phyloP scores from a whole-genome alignment of 768 basidiomycete genomes.

The Lactifluus pinguis region DNA sequence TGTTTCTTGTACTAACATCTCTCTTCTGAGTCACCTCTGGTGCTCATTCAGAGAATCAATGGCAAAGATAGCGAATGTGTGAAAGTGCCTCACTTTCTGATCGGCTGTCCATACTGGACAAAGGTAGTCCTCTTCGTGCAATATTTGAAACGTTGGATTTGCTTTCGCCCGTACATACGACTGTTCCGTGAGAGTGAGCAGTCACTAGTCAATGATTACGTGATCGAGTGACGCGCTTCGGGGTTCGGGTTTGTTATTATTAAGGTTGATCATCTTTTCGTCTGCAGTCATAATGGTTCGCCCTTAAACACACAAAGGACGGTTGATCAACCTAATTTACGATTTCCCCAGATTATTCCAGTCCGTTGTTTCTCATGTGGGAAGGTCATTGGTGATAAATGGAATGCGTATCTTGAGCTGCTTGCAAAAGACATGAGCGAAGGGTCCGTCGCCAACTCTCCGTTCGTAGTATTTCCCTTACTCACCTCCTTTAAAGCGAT shows the following conservation, averaged over 20 bases:
- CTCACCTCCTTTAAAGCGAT: slow-evolving; percentile 42
- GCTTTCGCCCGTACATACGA: no score
- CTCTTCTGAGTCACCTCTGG: neutral
- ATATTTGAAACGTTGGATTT: no score
- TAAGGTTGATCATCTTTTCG: neutral
- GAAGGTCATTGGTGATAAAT: slow-evolving; percentile 95
- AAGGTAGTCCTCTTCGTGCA: no score
- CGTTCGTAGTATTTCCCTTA: neutral
- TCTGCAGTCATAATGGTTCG: neutral
- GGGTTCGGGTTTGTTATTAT: no score
- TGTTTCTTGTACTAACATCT: no score
- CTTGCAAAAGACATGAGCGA: slow-evolving; percentile 76
- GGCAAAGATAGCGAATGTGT: neutral
- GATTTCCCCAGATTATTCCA: slow-evolving; percentile 72
- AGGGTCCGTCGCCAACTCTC: slow-evolving; percentile 49
- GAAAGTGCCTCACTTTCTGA: neutral
- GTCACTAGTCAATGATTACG: no score
- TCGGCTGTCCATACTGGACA: neutral
- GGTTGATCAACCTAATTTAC: neutral
- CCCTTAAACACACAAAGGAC: neutral
- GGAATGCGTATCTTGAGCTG: slow-evolving; percentile 80
- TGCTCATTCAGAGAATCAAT: neutral
- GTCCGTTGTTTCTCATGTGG: slow-evolving; percentile 95
- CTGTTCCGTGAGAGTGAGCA: no score
- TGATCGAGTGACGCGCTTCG: no score